Evolutionary conservation across 1,139 yeast genomes (phyloP).

Genomic region (Starmera stellimalicola): DNA sequence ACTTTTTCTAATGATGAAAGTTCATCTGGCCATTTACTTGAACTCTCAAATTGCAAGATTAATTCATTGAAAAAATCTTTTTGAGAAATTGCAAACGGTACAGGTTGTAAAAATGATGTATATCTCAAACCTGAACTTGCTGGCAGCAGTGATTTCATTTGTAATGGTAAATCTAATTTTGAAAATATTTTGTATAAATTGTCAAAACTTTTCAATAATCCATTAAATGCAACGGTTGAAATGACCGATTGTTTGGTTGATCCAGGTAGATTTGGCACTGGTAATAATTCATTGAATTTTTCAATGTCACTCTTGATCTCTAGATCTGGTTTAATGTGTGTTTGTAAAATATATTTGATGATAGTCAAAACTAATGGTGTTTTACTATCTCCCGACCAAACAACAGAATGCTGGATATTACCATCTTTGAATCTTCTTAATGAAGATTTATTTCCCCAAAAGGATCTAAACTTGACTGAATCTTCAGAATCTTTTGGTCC

Average conservation of each 20-base stretch:
- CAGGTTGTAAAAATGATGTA: constrained; percentile 69
- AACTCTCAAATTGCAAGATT: constrained; percentile 78
- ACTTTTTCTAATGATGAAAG: constrained; percentile 75
- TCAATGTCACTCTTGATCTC: constrained; percentile 32
- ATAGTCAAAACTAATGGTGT: constrained; percentile 65
- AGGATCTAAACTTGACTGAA: constrained; percentile 57
- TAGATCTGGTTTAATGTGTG: constrained; percentile 48
- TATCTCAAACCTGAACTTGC: constrained; percentile 64
- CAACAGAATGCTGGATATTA: constrained; percentile 77
- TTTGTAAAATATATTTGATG: constrained; percentile 48
- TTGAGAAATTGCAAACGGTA: constrained; percentile 67
- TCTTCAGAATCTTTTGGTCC: constrained; percentile 72
- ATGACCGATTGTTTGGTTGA: constrained; percentile 43
- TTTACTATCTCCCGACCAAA: constrained; percentile 59
- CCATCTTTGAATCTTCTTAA: constrained; percentile 90
- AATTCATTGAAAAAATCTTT: constrained; percentile 79
- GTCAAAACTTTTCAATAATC: constrained; percentile 57
- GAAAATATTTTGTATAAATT: constrained; percentile 42
- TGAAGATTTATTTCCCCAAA: constrained; percentile 87
- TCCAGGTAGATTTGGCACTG: constrained; percentile 52
- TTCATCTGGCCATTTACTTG: constrained; percentile 96
- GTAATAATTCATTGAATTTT: constrained; percentile 42
- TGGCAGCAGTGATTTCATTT: constrained; percentile 63
- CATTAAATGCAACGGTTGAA: constrained; percentile 44
- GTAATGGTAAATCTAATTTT: constrained; percentile 53